A percentile compares a stretch with the other conserved stretches of the same genome.
Evolutionary conservation across 192 early-diverging fungal genomes (phyloP).

Genomic region (Umbelopsis sp.): DNA sequence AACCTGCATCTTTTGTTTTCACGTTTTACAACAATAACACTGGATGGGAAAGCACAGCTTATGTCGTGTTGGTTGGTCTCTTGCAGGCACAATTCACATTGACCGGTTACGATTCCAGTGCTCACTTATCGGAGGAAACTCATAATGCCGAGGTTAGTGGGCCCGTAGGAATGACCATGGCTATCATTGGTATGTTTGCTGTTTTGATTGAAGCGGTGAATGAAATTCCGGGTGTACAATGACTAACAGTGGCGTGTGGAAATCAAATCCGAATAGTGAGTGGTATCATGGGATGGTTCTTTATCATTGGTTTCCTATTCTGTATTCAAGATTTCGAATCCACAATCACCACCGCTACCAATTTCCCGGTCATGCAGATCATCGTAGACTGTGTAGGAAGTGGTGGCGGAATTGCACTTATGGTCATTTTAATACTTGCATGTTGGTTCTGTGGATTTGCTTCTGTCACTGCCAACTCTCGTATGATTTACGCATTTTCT

Average conservation of each 20-base stretch:
- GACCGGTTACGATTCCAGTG: constrained; percentile 53
- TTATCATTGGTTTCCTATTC: constrained; percentile 51
- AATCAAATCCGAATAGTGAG: constrained; percentile 24
- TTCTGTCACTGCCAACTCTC: constrained; percentile 52
- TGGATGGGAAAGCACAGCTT: constrained; percentile 32
- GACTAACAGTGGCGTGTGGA: constrained; percentile 33
- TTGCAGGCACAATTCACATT: constrained; percentile 54
- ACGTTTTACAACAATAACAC: constrained; percentile 49
- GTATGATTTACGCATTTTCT: constrained; percentile 58
- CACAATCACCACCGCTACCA: constrained; percentile 34
- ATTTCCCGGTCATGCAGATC: constrained; percentile 50
- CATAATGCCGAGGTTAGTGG: constrained; percentile 48
- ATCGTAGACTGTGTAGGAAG: constrained; percentile 49
- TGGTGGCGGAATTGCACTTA: constrained; percentile 44
- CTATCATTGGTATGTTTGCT: constrained; percentile 43
- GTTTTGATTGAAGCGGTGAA: constrained; percentile 21
- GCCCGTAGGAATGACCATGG: constrained; percentile 50
- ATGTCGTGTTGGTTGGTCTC: constrained; percentile 41
- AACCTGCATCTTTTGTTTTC: constrained; percentile 52
- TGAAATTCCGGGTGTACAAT: constrained; percentile 12
- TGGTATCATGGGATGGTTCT: constrained; percentile 46
- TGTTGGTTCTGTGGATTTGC: constrained; percentile 56
- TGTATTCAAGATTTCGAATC: constrained; percentile 49
- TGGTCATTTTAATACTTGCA: constrained; percentile 45
- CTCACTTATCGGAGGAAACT: constrained; percentile 57